Conservation (phyloP, 768 basidiomycete genomes). For the Lactarius hatsudake region DNA sequence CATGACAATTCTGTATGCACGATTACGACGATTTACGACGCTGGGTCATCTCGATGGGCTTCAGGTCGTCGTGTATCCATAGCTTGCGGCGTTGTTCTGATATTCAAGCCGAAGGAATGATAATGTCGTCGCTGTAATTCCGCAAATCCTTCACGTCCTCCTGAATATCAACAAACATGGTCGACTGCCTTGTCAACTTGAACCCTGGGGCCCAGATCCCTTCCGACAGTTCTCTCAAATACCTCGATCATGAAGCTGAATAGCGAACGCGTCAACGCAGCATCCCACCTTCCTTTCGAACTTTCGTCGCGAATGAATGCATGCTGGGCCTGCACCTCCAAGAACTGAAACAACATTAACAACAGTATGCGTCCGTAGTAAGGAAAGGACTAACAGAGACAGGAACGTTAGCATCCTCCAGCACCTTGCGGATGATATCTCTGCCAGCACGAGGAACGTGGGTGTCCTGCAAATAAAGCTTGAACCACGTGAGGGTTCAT, state of each 20-base stretch:
- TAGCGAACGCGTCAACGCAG: conserved; percentile 76
- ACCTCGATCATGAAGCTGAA: conserved; percentile 91
- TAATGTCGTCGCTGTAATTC: conserved; percentile 33
- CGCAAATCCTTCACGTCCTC: conserved; percentile 11
- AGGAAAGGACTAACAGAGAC: conserved; percentile 54
- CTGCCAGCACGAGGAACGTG: conserved; percentile 88
- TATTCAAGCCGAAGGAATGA: conserved; percentile 32
- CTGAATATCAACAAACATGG: conserved; percentile 67
- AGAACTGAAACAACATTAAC: conserved; percentile 50
- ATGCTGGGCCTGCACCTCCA: conserved; percentile 96
- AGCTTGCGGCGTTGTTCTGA: conserved; percentile 32
- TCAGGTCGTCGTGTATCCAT: conserved; percentile 34
- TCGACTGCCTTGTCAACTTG: conserved; percentile 50
- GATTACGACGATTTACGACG: conserved; percentile 33
- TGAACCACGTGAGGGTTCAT: neutral
- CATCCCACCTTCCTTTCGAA: conserved; percentile 95
- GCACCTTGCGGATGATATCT: conserved; percentile 74
- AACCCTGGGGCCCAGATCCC: conserved; percentile 75
- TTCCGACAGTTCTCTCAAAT: conserved; percentile 82
- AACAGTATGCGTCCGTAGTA: neutral
- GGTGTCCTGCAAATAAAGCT: conserved; percentile 58
- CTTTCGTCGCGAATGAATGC: conserved; percentile 93
- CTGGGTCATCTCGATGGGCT: conserved; percentile 29
- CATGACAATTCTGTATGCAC: conserved; percentile 38
- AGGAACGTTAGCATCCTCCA: conserved; percentile 77